Percentiles rank a stretch among this genome's conserved stretches.
Evolutionary conservation across 371 early-diverging fungal genomes (phyloP).

Genomic region (Mortierella sp.): DNA sequence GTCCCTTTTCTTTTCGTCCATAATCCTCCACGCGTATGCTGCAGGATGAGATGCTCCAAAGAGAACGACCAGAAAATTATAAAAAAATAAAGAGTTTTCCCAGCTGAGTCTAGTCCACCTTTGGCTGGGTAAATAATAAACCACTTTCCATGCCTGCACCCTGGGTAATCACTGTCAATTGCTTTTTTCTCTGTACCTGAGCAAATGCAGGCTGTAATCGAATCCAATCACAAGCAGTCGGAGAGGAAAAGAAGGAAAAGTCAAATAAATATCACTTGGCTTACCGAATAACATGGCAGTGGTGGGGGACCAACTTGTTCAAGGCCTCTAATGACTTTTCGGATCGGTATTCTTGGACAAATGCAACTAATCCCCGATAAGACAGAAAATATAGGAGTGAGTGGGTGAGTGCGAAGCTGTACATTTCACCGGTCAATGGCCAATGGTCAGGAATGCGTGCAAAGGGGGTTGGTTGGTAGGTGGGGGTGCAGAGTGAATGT

Average conservation of each 20-base stretch:
- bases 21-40: background rate
- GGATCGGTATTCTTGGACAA: conserved; percentile 92
- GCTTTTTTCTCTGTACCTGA: background rate
- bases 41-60: conserved; percentile 3
- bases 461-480: background rate
- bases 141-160: conserved; percentile 1
- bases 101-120: conserved; percentile 2
- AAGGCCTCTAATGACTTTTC: conserved; percentile 90
- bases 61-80: conserved; percentile 21
- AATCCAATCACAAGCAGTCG: background rate
- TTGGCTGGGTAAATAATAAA: conserved; percentile 8
- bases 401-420: background rate
- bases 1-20: conserved; percentile 4
- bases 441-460: conserved; percentile 6
- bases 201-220: background rate
- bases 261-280: conserved; percentile 8
- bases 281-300: conserved; percentile 85
- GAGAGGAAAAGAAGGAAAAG: background rate
- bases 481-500: background rate
- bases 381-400: background rate
- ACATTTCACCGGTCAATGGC: background rate
- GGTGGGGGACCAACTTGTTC: conserved; percentile 89
- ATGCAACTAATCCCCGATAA: conserved; percentile 78
- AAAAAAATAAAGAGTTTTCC: conserved; percentile 9
- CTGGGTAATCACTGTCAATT: conserved; percentile 7